A percentile compares a stretch with the other conserved stretches of the same genome.
Conservation (phyloP, 2,329 filamentous ascomycete species). For the Cytospora paraplurivora region DNA sequence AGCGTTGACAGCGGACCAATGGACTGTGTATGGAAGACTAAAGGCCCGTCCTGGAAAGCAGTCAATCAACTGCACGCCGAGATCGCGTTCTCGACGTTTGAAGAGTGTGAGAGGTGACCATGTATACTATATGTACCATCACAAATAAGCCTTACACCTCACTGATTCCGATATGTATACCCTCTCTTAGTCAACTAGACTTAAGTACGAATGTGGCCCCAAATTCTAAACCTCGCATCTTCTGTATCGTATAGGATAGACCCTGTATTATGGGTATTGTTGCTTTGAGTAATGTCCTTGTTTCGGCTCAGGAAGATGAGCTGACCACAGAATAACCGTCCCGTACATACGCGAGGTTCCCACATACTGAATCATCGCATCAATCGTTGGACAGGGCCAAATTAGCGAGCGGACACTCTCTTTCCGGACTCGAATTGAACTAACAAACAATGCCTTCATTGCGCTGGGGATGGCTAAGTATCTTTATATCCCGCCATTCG, state of each 20-base stretch:
- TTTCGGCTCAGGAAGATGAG: no score
- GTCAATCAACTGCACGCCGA: not conserved
- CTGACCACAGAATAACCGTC: not conserved
- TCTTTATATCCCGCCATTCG: slow-evolving; percentile 12
- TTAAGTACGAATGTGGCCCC: no score
- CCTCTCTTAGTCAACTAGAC: no score
- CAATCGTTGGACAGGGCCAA: no score
- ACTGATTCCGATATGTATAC: not conserved
- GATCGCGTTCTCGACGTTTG: not conserved
- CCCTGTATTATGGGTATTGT: no score
- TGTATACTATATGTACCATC: slow-evolving; percentile 10
- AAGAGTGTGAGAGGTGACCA: not conserved
- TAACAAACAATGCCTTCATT: slow-evolving; percentile 8
- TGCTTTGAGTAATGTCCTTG: no score
- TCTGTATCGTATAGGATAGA: no score
- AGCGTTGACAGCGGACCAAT: not conserved
- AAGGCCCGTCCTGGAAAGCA: not conserved
- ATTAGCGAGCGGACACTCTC: no score
- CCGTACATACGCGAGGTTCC: no score
- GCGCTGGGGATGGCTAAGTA: slow-evolving; percentile 16
- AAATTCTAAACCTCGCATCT: no score
- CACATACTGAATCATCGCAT: no score
- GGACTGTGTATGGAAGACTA: not conserved
- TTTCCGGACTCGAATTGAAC: no score
- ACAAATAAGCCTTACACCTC: not conserved